Conservation (phyloP, 73 alveolate genomes). For the Stentor roeselii region DNA sequence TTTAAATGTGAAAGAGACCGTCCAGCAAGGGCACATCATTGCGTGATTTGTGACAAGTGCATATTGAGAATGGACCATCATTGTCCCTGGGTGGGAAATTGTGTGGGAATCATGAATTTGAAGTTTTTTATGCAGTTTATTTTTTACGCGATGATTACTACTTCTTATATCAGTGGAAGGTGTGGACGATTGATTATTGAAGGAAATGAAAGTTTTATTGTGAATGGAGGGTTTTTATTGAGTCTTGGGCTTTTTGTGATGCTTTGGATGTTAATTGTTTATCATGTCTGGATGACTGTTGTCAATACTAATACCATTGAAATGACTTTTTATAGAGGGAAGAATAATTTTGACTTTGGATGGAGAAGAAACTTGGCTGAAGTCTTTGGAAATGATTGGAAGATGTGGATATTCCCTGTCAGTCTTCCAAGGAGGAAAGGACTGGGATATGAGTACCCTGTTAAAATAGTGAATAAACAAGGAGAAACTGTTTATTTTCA, state of each 20-base stretch:
- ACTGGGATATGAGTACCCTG: not conserved
- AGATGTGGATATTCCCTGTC: not conserved
- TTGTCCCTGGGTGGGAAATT: conserved; percentile 79
- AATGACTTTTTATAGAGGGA: not conserved
- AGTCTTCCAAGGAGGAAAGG: not conserved
- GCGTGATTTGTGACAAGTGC: conserved; percentile 66
- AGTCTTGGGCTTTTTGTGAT: not conserved
- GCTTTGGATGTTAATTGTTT: not conserved
- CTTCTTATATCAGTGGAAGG: not conserved
- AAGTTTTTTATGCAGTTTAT: conserved; percentile 51
- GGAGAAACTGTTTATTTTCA: not conserved
- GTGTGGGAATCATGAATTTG: conserved; percentile 67
- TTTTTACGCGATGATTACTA: not conserved
- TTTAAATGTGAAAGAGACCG: conserved; percentile 43
- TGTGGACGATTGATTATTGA: not conserved
- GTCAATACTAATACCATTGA: not conserved
- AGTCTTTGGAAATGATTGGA: not conserved
- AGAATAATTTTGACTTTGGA: not conserved
- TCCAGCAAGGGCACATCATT: conserved; percentile 76
- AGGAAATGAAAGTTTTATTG: not conserved
- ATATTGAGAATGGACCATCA: conserved; percentile 84
- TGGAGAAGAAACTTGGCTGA: too few relatives aligned
- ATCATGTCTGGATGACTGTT: not conserved
- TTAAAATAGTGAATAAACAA: not conserved
- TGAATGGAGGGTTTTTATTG: not conserved